A percentile compares a stretch with the other conserved stretches of the same genome.
These are phyloP conservation scores for Phytopythium ostracodes DNA, from an alignment of 352 stramenopile genomes.

Conservation along the genomic window DNA sequence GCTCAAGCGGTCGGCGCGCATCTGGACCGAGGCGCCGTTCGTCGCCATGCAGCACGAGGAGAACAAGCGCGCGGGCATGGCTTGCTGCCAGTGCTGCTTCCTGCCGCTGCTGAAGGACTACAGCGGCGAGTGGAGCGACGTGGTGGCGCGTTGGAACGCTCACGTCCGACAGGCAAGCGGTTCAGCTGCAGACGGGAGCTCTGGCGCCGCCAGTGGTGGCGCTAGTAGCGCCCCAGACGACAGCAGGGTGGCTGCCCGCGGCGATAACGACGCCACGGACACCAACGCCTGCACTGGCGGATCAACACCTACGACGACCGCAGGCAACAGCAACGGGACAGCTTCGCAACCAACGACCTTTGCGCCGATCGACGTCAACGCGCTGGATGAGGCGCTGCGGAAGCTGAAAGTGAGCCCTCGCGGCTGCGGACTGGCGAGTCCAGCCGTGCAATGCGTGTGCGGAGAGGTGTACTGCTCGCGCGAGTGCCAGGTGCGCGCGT, in stretches of 20 bases:
- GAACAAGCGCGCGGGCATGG: slow-evolving; percentile 31
- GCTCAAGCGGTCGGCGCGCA: slow-evolving; percentile 34
- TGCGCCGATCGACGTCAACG: slow-evolving; percentile 16
- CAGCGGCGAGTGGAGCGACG: slow-evolving; percentile 36
- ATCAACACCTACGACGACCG: too few species aligned
- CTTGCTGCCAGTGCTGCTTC: slow-evolving; percentile 72
- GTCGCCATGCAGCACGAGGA: slow-evolving; percentile 69
- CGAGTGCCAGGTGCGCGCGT: slow-evolving; percentile 61
- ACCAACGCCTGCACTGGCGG: too few species aligned
- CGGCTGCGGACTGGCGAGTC: slow-evolving; percentile 40
- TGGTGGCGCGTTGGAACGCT: slow-evolving; percentile 20
- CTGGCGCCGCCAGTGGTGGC: too few species aligned
- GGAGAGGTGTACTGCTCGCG: slow-evolving; percentile 86
- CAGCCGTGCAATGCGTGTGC: slow-evolving; percentile 43
- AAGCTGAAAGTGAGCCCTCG: slow-evolving; percentile 37
- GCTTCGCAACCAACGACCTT: not conserved
- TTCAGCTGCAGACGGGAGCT: too few species aligned
- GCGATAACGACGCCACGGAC: not conserved
- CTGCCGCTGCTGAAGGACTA: slow-evolving; percentile 55
- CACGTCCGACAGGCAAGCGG: not conserved
- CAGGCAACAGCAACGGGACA: not conserved
- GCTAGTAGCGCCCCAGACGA: too few species aligned
- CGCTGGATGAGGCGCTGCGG: slow-evolving; percentile 40
- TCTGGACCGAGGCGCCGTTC: slow-evolving; percentile 71
- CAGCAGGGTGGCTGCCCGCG: too few species aligned